Evolutionary conservation across 768 basidiomycete genomes (phyloP), one percentile per base, ranked within the genome.

Genomic region (Suillus subalutaceus): DNA sequence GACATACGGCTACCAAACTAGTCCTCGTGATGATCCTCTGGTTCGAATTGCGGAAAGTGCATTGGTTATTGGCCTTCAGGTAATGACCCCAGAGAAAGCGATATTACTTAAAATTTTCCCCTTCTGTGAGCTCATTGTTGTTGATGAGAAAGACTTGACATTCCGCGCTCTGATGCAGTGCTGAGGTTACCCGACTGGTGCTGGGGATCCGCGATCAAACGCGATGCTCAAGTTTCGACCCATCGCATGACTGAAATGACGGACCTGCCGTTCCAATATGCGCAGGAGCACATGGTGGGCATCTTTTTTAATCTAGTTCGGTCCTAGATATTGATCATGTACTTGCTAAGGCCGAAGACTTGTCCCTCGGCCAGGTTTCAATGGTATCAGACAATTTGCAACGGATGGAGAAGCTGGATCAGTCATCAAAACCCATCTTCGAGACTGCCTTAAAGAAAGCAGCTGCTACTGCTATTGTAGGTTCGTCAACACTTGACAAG

Each of bases 301-400:
- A 40, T 35, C 8, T 38, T 3, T 38, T 38, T 38, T 10, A 12
- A 20, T 40, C 23, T 26, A 4, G 15, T 23, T 40, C 8, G 13
- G 37, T 23, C 8, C 10, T 8, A 37, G 5, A 16, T 4, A 6
- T 40, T 59, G 15, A 41, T 26, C 1, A 0, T 4, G 8, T 16
- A 7, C 8, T 40, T 2, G 7, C 9, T 1, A 5, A 59, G 58
- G 23, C 8, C 12, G 20, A 38, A 15, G 13, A 26, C 18, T 63
- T 18, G 23, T 13, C 23, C 15, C 23, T 15, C 5, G 23, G 6
- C 16, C 66, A 13, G 38, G n/a, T 15, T 16, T 63, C 63, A 0
- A 70, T 72, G 71, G 67, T 70, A 20, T 40, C 62, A 6, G 60
- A 72, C 1, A 67, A 65, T 40, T 53, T 72, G 18, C 41, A 35